phyloP scores from a whole-genome alignment of 306 rosid genomes.

The Betula pendula region DNA sequence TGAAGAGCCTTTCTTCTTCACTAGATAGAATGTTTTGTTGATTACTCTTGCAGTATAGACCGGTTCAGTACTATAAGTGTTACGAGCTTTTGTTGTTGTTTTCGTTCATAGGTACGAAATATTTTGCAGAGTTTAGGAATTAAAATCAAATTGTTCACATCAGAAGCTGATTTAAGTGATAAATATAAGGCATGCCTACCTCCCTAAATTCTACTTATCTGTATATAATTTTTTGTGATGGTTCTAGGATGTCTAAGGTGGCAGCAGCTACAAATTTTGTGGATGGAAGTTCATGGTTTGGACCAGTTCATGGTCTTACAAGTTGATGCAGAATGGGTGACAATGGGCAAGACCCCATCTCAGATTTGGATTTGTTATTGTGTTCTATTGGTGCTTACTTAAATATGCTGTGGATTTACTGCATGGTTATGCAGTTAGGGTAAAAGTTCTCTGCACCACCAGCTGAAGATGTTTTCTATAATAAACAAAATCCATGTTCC shows the following conservation, averaged over 20 bases:
- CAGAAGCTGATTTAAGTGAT: not conserved
- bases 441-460: constrained; percentile 81
- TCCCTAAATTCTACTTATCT: not conserved
- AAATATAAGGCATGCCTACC: not conserved
- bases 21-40: not conserved
- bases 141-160: not conserved
- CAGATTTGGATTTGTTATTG: not conserved
- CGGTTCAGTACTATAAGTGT: not conserved
- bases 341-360: not conserved
- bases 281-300: not conserved
- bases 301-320: not conserved
- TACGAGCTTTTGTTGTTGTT: not conserved
- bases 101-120: not conserved
- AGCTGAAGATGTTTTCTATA: constrained; percentile 59
- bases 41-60: not conserved
- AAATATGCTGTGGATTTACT: not conserved
- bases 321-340: not conserved
- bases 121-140: not conserved
- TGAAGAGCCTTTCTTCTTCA: not conserved
- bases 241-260: not conserved
- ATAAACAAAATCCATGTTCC: constrained; percentile 77
- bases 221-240: not conserved
- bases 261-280: too few species aligned
- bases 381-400: not conserved
- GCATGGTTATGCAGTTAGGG: constrained; percentile 57